Evolutionary conservation across 73 alveolate species (phyloP).

Genomic region (Effrenium voratum): DNA sequence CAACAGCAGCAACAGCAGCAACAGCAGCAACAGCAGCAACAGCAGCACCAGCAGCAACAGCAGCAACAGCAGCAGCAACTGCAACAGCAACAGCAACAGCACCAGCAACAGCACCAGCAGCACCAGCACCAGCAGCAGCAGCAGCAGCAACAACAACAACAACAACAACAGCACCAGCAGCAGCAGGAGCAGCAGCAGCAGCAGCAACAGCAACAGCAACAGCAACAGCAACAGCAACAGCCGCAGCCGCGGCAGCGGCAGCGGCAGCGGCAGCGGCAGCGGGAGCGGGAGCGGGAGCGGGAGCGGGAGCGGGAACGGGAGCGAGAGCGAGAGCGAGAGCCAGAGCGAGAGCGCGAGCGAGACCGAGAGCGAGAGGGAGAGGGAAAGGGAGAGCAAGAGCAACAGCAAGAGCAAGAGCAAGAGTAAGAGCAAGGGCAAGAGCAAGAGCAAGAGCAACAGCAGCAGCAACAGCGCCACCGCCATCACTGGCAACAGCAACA

Average conservation of each 20-base stretch:
- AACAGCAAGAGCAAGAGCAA: not conserved
- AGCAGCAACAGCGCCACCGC: not conserved
- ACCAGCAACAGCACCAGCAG: not conserved
- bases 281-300: not conserved
- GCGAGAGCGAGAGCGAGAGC: not conserved
- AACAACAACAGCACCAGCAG: not conserved
- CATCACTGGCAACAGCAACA: not conserved
- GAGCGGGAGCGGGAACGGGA: not conserved
- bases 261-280: not conserved
- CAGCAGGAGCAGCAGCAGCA: not conserved
- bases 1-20: too few species aligned
- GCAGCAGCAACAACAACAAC: not conserved
- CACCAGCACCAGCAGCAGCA: not conserved
- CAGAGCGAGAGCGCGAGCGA: not conserved
- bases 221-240: not conserved
- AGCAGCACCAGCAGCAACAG: not conserved
- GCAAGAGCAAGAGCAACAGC: not conserved
- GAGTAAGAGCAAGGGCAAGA: not conserved
- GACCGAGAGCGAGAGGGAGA: not conserved
- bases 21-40: not conserved
- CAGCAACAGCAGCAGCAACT: not conserved
- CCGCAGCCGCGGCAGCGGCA: not conserved
- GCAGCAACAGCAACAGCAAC: not conserved
- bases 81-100: not conserved
- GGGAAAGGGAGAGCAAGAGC: not conserved